Evolutionary conservation across 1,284 basidiomycete species (phyloP).

Genomic region (Porogramme epimiltina): DNA sequence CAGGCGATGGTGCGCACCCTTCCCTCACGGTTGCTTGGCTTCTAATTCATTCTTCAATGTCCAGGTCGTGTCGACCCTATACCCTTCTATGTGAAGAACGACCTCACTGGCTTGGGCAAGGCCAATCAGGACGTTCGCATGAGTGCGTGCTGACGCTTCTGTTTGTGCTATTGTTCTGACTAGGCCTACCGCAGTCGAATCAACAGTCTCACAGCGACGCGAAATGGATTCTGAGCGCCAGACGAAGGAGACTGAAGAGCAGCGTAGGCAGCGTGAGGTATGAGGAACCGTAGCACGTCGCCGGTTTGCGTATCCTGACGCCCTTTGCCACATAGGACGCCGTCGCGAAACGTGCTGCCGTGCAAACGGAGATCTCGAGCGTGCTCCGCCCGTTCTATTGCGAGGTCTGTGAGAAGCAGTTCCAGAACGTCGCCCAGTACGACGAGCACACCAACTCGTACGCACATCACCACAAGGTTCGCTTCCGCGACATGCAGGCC

Average conservation of each 20-base stretch:
- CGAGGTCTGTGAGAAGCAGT: constrained; percentile 80
- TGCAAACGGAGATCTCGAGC: constrained; percentile 65
- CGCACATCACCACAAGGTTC: constrained; percentile 80
- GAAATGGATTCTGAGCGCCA: constrained; percentile 78
- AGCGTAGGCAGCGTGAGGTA: constrained; percentile 71
- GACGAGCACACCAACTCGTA: constrained; percentile 87
- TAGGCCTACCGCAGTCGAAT: constrained; percentile 46
- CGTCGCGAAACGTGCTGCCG: constrained; percentile 65
- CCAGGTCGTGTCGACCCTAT: constrained; percentile 79
- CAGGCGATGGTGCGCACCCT: constrained; percentile 60
- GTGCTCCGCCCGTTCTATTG: constrained; percentile 79
- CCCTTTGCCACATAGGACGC: constrained; percentile 47
- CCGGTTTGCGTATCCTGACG: background rate
- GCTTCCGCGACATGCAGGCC: constrained; percentile 76
- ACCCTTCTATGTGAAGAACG: constrained; percentile 76
- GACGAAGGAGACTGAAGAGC: constrained; percentile 75
- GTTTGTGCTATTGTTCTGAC: background rate
- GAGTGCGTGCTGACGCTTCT: constrained; percentile 35
- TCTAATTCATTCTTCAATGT: background rate
- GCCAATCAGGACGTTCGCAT: constrained; percentile 73
- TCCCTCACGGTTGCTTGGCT: background rate
- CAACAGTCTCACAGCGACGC: constrained; percentile 78
- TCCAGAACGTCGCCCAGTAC: constrained; percentile 78
- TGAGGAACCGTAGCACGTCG: constrained; percentile 4
- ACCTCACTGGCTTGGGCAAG: constrained; percentile 78